A percentile compares a stretch with the other conserved stretches of the same genome.
Conservation (phyloP, 768 basidiomycete genomes). For the Hygrophorus russula region DNA sequence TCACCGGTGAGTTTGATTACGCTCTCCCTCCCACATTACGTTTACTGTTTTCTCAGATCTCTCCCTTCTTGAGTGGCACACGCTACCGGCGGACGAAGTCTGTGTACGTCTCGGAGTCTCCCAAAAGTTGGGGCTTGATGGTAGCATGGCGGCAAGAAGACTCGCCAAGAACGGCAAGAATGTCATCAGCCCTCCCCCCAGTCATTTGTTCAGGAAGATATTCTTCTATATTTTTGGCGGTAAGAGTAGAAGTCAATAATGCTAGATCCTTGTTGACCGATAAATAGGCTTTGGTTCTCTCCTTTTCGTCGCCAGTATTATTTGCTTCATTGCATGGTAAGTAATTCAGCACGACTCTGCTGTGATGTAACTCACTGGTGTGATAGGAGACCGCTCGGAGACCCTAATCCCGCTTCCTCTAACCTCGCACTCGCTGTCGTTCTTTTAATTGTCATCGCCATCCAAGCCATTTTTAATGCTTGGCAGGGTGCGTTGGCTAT, state of each 20-base stretch:
- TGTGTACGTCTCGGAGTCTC: constrained; percentile 33
- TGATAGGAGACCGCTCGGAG: constrained; percentile 46
- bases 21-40: neutral
- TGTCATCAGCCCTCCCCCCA: constrained; percentile 35
- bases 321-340: constrained; percentile 44
- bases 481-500: constrained; percentile 20
- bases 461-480: constrained; percentile 34
- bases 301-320: constrained; percentile 31
- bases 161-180: constrained; percentile 36
- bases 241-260: neutral
- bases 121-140: constrained; percentile 35
- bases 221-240: constrained; percentile 41
- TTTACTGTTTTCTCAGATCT: constrained; percentile 18
- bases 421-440: constrained; percentile 55
- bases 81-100: constrained; percentile 26
- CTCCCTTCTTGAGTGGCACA: constrained; percentile 37
- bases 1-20: constrained; percentile 7
- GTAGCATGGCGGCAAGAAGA: constrained; percentile 34
- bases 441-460: constrained; percentile 29
- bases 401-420: constrained; percentile 37
- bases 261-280: neutral
- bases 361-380: constrained; percentile 6
- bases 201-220: constrained; percentile 30
- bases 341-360: neutral
- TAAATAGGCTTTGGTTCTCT: constrained; percentile 32